Evolutionary conservation across 441 rosid genomes (phyloP), one percentile per base, ranked within the genome.

Genomic region (Viola pubescens): DNA sequence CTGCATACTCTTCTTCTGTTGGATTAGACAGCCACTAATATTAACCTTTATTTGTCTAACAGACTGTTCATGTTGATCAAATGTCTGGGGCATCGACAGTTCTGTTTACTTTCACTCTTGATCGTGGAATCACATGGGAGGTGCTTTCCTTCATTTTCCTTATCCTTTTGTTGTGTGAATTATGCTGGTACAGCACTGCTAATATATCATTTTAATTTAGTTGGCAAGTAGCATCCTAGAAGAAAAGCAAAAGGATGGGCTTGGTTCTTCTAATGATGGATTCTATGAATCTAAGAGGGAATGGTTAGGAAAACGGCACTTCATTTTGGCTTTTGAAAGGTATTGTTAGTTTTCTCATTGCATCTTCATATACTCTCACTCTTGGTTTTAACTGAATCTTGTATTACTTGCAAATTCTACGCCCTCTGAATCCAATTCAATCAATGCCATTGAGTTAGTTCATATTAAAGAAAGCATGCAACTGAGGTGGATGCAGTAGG

Each of bases 71-170:
- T 79, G 87, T 88, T 42, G 99, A 94, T 81, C 92, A 82, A 62
- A 83, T 87, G 95, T 90, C 97, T 19, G 97, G 97, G 68, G 98
- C 98, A 40, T 76, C 96, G 41, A 92, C 98, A 41, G 75, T 83
- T 72, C 87, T 94, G 60, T 85, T 88, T 80, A 80, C 97, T 56
- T 92, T 90, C 68, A 86, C 88, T 47, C 75, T 94, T 60, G 96
- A 94, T 75, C 96, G 97, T 72, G 97, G 99, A 68, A 59, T 84
- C 71, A 85, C 94, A 3, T 94, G 97, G 97, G 95, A 83, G 99
- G 99, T 90, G 73, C 51, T 10, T 7, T 56, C 46, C 41, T 61
- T 63, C 26, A 12, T 9, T 47, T 55, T 67, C 39, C n/a, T 48
- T 49, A 59, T 39, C 19, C 44, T 7, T 40, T 46, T 4, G 6